Evolutionary conservation across 208 protist species (phyloP), one percentile per base, ranked within the genome.

Genomic region (Acanthamoeba triangularis): DNA sequence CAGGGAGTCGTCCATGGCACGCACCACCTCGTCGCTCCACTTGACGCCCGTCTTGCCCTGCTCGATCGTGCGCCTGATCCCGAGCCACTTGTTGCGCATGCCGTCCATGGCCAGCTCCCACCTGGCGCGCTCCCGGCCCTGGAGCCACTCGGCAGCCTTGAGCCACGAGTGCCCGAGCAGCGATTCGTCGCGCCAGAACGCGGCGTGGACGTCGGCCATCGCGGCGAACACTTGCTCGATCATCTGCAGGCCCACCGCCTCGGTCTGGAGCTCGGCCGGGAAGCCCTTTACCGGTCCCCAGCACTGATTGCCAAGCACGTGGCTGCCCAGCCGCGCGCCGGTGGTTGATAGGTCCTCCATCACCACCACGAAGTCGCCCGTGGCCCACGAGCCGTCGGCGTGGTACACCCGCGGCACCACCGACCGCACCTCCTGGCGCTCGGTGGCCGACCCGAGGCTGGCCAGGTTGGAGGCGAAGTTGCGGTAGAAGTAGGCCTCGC

Each of bases 401-500:
- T 76, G 61, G 41, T 76, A 93, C 33, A 93, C 35, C n/a, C 25
- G 59, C 33, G 87, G 87, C 4, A 93, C 87, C 87, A 93, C 87
- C 44, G 87, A 69, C 10, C 87, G 20, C 7, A 93, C 33, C 59
- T 67, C 87, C 8, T 33, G 52, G 14, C 85, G 59, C 33, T 93
- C 87, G 54, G 35, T 33, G 18, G 41, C 84, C 49, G 84, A 91
- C 28, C 84, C 84, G 49, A 90, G 49, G 20, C 49, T 41, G 7
- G 54, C 84, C 47, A 41, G 54, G 44, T 35, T 28, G 30, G 56
- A 93, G 35, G 61, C 87, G 61, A 91, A 91, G 54, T 37, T 49
- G 25, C 63, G 52, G 20, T 93, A 93, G 59, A 93, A 93, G 87
- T 93, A 74, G 59, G 87, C 87, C 87, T 93, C 87, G 25, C 87